phyloP scores from a whole-genome alignment of 2,329 filamentous ascomycete species.

The Diplodia seriata region DNA sequence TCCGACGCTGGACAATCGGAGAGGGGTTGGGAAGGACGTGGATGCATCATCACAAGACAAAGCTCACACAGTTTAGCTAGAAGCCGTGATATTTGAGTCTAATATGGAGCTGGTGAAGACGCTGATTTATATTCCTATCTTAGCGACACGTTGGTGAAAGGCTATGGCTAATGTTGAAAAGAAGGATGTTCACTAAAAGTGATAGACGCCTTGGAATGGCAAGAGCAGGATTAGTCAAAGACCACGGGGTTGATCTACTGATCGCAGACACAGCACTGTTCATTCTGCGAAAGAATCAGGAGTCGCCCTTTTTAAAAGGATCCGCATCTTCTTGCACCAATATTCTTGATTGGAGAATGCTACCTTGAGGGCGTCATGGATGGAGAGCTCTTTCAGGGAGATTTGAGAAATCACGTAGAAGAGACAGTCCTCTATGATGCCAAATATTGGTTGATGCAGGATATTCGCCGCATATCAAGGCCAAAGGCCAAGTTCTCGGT shows the following conservation, averaged over 20 bases:
- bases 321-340: not conserved
- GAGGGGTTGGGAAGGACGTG: not conserved
- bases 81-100: not conserved
- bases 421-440: not conserved
- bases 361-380: not conserved
- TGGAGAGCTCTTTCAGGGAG: not conserved
- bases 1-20: not conserved
- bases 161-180: too few species aligned
- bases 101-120: not conserved
- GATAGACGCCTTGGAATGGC: too few species aligned
- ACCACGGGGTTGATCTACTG: not conserved
- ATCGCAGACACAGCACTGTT: not conserved
- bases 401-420: not conserved
- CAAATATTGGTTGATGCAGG: not conserved
- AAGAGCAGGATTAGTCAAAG: not conserved
- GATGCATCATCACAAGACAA: not conserved
- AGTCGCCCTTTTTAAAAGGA: not conserved
- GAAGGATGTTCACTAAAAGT: not conserved
- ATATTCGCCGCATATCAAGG: not conserved
- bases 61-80: not conserved
- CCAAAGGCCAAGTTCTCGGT: too few species aligned
- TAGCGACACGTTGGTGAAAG: not conserved
- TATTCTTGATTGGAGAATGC: not conserved
- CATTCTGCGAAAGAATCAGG: not conserved
- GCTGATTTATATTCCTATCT: not conserved